phyloP scores from a whole-genome alignment of 108 stramenopile species.

The Parietichytrium sp. region DNA sequence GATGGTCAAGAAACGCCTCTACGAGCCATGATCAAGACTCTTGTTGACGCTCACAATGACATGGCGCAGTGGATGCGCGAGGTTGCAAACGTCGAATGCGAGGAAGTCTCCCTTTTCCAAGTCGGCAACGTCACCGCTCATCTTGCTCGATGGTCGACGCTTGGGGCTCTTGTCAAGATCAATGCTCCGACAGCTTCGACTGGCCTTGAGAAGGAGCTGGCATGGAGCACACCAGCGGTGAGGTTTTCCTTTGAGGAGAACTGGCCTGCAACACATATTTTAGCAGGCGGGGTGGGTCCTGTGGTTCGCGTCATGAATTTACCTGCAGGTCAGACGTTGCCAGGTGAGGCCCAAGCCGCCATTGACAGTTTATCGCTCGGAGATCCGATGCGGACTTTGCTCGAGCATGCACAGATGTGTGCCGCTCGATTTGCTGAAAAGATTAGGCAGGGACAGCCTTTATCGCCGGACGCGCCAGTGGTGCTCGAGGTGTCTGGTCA shows the following conservation, averaged over 20 bases:
- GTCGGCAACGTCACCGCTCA: neutral
- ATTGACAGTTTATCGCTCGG: neutral
- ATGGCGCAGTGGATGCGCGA: neutral
- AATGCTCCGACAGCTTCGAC: neutral
- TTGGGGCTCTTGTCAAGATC: constrained; percentile 15
- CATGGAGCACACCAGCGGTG: constrained; percentile 26
- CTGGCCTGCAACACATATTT: neutral
- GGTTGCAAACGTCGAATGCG: neutral
- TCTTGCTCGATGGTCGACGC: neutral
- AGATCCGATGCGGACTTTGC: neutral
- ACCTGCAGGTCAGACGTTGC: neutral
- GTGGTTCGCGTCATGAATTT: neutral
- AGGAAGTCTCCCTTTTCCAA: neutral
- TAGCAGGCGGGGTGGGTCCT: neutral
- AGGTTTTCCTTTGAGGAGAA: neutral
- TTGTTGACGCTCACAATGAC: constrained; percentile 2
- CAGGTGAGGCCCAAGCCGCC: neutral
- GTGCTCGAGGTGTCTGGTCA: neutral
- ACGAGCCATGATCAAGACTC: constrained; percentile 21
- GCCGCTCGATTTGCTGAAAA: neutral
- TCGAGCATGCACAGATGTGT: neutral
- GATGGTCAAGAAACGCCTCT: constrained; percentile 6
- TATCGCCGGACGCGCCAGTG: constrained; percentile 7
- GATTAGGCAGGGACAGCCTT: neutral
- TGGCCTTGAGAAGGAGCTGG: neutral